Evolutionary conservation across 805 yeast genomes (phyloP).

Genomic region (Kluyveromyces aestuarii): DNA sequence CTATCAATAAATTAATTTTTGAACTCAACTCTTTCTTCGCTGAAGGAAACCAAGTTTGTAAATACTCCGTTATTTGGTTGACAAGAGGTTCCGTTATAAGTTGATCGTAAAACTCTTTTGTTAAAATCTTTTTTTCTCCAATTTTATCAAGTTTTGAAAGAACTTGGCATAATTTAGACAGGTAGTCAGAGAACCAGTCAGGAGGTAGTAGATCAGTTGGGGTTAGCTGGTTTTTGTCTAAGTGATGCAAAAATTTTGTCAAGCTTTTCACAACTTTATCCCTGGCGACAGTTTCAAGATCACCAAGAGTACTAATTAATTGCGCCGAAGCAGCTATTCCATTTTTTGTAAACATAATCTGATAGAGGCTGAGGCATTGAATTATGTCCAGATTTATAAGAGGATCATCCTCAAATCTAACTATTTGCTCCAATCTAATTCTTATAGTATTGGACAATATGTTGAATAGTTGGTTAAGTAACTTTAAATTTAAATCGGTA

Average conservation of each 20-base stretch:
- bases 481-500: constrained; percentile 18
- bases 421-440: constrained; percentile 58
- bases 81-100: constrained; percentile 36
- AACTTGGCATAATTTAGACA: constrained; percentile 38
- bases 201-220: constrained; percentile 60
- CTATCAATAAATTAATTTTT: constrained; percentile 28
- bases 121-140: constrained; percentile 32
- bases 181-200: constrained; percentile 68
- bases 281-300: constrained; percentile 12
- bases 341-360: constrained; percentile 48
- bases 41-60: constrained; percentile 22
- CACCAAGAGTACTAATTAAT: constrained; percentile 13
- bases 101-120: constrained; percentile 31
- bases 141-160: constrained; percentile 45
- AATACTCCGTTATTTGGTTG: constrained; percentile 19
- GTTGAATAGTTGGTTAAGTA: constrained; percentile 25
- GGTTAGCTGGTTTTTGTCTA: constrained; percentile 25
- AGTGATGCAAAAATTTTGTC: constrained; percentile 17
- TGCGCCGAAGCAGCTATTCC: constrained; percentile 24
- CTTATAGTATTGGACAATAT: constrained; percentile 40
- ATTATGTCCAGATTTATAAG: constrained; percentile 47
- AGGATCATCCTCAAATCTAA: constrained; percentile 55
- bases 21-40: constrained; percentile 20
- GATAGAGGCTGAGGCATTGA: constrained; percentile 59
- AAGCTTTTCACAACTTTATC: constrained; percentile 15